These are phyloP conservation scores for Luffa acutangula DNA, from an alignment of 306 rosid species.

Conservation along the genomic window DNA sequence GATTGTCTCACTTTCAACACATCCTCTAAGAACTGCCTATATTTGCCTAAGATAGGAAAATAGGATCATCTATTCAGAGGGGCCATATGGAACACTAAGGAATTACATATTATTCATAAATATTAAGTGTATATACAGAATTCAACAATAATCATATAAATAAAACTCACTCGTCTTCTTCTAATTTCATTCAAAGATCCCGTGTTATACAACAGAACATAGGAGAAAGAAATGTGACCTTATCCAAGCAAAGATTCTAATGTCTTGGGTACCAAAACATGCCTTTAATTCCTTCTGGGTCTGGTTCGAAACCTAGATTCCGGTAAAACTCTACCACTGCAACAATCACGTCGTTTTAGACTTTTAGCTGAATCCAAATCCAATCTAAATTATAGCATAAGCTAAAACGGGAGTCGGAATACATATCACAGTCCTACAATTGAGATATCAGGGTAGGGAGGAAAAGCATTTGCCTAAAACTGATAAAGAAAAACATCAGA, in stretches of 20 bases:
- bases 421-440: background rate
- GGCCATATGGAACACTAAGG: background rate
- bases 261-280: conserved; percentile 91
- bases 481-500: background rate
- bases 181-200: conserved; percentile 3
- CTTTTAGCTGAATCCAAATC: background rate
- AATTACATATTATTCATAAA: background rate
- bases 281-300: conserved; percentile 96
- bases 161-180: background rate
- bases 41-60: background rate
- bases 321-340: conserved; percentile 89
- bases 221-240: conserved; percentile 12
- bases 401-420: background rate
- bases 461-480: background rate
- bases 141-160: background rate
- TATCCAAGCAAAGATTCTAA: conserved; percentile 9
- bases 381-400: background rate
- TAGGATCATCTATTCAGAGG: background rate
- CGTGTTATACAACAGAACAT: background rate
- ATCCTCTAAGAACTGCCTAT: background rate
- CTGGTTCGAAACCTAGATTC: conserved; percentile 88
- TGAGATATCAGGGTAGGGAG: background rate
- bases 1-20: background rate
- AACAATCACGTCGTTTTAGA: conserved; percentile 12
- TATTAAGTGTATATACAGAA: background rate